These are phyloP conservation scores for Iris pallida DNA, from an alignment of 116 monocot species.

Conservation along the genomic window DNA sequence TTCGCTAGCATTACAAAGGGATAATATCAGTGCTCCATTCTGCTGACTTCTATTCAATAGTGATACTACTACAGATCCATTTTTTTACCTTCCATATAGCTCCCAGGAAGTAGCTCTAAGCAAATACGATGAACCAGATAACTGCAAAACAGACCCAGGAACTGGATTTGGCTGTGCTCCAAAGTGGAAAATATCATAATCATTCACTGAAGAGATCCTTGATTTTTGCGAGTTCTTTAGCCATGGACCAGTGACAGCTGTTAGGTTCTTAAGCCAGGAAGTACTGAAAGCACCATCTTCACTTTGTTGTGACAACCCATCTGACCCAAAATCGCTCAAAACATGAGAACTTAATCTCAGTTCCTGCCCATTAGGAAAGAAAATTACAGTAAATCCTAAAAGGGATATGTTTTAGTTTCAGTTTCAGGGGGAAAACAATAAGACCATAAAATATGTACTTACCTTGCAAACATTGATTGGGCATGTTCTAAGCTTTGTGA, in stretches of 20 bases:
- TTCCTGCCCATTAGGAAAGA: constrained; percentile 37
- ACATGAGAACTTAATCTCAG: constrained; percentile 73
- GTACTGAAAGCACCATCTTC: constrained; percentile 87
- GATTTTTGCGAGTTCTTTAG: constrained; percentile 34
- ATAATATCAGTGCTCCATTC: not conserved
- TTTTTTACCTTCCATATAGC: constrained; percentile 73
- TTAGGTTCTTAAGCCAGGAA: constrained; percentile 58
- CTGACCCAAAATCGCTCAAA: constrained; percentile 66
- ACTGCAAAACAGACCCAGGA: constrained; percentile 71
- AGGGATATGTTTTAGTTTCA: not conserved
- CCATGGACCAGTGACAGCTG: constrained; percentile 29
- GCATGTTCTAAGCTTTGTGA: constrained; percentile 69
- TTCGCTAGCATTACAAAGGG: not conserved
- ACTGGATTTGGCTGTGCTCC: constrained; percentile 75
- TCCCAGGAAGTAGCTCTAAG: constrained; percentile 92
- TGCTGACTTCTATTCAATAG: not conserved
- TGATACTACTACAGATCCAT: not conserved
- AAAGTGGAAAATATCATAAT: constrained; percentile 72
- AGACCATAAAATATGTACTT: not conserved
- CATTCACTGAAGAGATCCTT: constrained; percentile 41
- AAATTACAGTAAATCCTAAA: not conserved
- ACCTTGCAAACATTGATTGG: constrained; percentile 88
- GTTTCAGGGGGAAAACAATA: not conserved
- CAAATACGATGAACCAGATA: constrained; percentile 85
- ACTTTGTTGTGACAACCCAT: constrained; percentile 50